Evolutionary conservation across 2,329 filamentous ascomycete genomes (phyloP).

Genomic region (Botrytis elliptica): DNA sequence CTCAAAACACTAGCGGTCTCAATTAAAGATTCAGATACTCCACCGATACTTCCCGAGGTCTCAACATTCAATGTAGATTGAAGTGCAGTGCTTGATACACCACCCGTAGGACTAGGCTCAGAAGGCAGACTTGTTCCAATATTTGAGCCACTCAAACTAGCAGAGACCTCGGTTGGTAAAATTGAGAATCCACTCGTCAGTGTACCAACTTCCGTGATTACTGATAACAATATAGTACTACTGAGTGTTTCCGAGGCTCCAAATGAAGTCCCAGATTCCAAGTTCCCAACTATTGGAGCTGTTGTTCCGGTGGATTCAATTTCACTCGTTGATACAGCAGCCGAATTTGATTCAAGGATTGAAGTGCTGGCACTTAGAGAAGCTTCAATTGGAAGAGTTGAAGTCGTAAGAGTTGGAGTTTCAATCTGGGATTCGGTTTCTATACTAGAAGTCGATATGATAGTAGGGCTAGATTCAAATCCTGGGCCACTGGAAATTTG

Average conservation of each 20-base stretch:
- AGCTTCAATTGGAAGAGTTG: background rate
- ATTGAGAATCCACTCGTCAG: background rate
- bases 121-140: background rate
- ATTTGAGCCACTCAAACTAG: background rate
- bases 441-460: background rate
- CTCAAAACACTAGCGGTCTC: background rate
- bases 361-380: background rate
- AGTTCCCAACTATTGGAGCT: background rate
- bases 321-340: background rate
- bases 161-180: background rate
- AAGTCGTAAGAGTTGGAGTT: background rate
- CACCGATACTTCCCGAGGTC: background rate
- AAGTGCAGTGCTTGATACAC: background rate
- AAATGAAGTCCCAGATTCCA: background rate
- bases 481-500: background rate
- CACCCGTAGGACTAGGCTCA: background rate
- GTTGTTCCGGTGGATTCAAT: background rate
- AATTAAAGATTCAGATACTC: background rate
- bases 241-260: background rate
- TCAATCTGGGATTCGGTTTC: background rate
- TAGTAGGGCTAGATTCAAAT: background rate
- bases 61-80: background rate
- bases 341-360: background rate
- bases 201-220: background rate
- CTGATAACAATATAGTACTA: background rate